phyloP scores from a whole-genome alignment of 2,329 filamentous ascomycete genomes.

The Colletotrichum magnum region DNA sequence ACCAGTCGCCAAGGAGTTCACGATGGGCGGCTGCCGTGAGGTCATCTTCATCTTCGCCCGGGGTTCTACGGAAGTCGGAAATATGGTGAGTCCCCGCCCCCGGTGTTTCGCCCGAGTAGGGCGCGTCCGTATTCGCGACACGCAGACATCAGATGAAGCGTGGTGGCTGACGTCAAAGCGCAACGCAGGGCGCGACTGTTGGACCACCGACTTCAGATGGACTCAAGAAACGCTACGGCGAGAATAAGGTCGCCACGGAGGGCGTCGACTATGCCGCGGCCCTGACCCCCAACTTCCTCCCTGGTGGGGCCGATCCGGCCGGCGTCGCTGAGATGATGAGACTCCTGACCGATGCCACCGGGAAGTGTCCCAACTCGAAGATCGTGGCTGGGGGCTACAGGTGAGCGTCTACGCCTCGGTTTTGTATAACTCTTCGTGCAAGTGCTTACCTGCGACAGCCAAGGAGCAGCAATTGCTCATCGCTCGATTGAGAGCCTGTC shows the following conservation, averaged over 20 bases:
- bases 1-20: constrained; percentile 13
- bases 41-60: constrained; percentile 58
- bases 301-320: constrained; percentile 48
- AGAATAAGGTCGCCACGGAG: constrained; percentile 42
- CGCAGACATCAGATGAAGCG: constrained; percentile 4
- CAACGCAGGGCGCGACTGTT: constrained; percentile 34
- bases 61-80: constrained; percentile 54
- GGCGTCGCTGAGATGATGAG: constrained; percentile 49
- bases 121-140: neutral
- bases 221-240: constrained; percentile 41
- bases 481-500: constrained; percentile 44
- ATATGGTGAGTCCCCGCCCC: constrained; percentile 49
- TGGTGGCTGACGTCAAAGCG: constrained; percentile 10
- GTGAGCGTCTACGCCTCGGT: constrained; percentile 16
- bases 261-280: constrained; percentile 52
- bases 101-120: neutral
- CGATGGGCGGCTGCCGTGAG: constrained; percentile 22
- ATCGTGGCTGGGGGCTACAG: constrained; percentile 56
- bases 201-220: constrained; percentile 40
- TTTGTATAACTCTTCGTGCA: too few relatives aligned
- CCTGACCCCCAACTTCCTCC: constrained; percentile 49
- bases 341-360: constrained; percentile 52
- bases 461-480: constrained; percentile 48
- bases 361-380: constrained; percentile 52
- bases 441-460: constrained; percentile 44